A percentile compares a stretch with the other conserved stretches of the same genome.
These are phyloP conservation scores for Malassezia arunalokei DNA, from an alignment of 1,284 basidiomycete species.

Conservation along the genomic window DNA sequence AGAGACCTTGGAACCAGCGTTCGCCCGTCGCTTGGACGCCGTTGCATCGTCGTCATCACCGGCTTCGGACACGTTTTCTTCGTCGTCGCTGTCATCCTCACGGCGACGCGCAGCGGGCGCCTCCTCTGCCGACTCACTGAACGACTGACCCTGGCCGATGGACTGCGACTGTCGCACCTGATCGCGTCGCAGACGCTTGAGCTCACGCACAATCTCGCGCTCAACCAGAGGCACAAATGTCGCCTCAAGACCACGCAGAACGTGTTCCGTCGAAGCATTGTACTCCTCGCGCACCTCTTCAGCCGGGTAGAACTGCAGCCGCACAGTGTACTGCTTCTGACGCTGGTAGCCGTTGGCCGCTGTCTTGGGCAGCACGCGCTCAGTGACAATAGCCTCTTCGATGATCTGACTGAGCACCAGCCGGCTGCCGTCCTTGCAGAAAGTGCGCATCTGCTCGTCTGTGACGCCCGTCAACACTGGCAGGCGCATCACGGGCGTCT, in stretches of 20 bases:
- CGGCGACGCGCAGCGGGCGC: conserved; percentile 12
- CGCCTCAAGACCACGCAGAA: conserved; percentile 61
- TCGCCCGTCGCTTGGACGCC: conserved; percentile 54
- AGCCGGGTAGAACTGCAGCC: conserved; percentile 73
- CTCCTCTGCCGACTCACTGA: conserved; percentile 52
- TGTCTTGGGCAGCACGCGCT: conserved; percentile 61
- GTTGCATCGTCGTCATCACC: conserved; percentile 64
- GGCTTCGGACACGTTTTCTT: conserved; percentile 25
- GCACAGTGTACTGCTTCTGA: conserved; percentile 68
- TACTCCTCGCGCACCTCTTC: conserved; percentile 78
- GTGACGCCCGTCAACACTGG: conserved; percentile 47
- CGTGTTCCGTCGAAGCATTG: conserved; percentile 61
- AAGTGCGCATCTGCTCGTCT: conserved; percentile 53
- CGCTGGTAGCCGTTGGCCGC: conserved; percentile 52
- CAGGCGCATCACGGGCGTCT: conserved; percentile 97
- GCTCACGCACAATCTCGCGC: conserved; percentile 72
- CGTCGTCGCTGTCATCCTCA: conserved; percentile 32
- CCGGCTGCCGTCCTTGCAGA: conserved; percentile 81
- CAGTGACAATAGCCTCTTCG: conserved; percentile 70
- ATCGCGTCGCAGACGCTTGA: conserved; percentile 73
- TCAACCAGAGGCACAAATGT: conserved; percentile 73
- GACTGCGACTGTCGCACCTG: conserved; percentile 65
- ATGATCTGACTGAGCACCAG: conserved; percentile 80
- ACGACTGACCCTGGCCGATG: conserved; percentile 56
- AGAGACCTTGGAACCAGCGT: conserved; percentile 58